Evolutionary conservation across 805 yeast species (phyloP).

Genomic region (Myxozyma monticola): DNA sequence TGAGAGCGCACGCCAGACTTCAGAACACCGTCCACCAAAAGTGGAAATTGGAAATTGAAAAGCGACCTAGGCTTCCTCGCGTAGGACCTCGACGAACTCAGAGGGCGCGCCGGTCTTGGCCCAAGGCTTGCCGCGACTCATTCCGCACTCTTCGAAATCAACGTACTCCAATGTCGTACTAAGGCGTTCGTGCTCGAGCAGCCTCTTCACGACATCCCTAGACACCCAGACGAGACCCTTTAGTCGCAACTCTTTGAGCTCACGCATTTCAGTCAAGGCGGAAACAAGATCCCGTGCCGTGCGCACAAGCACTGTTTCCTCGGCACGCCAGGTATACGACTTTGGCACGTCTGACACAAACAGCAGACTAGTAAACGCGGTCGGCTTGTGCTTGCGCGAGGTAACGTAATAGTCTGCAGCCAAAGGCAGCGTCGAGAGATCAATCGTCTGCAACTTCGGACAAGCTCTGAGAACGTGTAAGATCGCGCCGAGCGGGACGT

Average conservation of each 20-base stretch:
- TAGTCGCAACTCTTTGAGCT: constrained; percentile 45
- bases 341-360: constrained; percentile 43
- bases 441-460: constrained; percentile 54
- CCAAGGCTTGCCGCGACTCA: constrained; percentile 28
- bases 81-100: constrained; percentile 4
- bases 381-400: constrained; percentile 25
- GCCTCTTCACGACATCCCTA: constrained; percentile 39
- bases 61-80: background rate
- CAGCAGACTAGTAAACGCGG: constrained; percentile 28
- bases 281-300: constrained; percentile 36
- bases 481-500: constrained; percentile 75
- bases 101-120: constrained; percentile 19
- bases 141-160: constrained; percentile 24
- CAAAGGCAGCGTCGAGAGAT: constrained; percentile 62
- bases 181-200: constrained; percentile 35
- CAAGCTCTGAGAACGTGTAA: constrained; percentile 70
- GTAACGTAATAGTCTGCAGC: constrained; percentile 60
- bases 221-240: constrained; percentile 52
- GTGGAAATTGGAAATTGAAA: too few species aligned
- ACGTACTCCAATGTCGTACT: constrained; percentile 39
- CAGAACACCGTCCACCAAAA: too few species aligned
- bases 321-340: constrained; percentile 36
- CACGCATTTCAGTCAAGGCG: constrained; percentile 36
- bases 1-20: too few species aligned
- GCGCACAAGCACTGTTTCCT: constrained; percentile 33